Evolutionary conservation across 768 basidiomycete species (phyloP), one percentile per base, ranked within the genome.

Genomic region (Dentipellis sp.): DNA sequence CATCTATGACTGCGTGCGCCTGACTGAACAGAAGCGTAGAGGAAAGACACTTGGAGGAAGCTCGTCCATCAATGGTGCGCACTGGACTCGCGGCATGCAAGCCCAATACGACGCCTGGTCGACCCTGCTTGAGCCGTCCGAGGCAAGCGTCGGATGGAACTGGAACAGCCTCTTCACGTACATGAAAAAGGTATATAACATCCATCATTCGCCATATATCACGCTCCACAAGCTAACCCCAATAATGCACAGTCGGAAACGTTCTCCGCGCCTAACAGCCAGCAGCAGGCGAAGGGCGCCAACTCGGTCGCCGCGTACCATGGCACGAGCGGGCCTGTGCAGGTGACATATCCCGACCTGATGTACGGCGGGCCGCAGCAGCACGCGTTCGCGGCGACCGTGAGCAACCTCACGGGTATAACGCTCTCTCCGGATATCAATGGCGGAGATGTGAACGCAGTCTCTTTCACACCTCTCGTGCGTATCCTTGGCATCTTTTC

Each of bases 351-450:
- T 60, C 78, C 75, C 16, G 76, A 74, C 63, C 64, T 59, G 3
- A 82, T 82, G 76, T 82, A 78, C 58, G 78, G 80, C 10, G 81
- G 79, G 2, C 78, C 79, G 5, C 77, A 80, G 48, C 80, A 82
- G 58, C 56, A 66, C 2, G 71, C 64, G n/a, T 83, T 82, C 62
- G 66, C 78, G 17, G 19, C 8, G 72, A 77, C 62, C 76, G 19
- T 45, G n/a, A 45, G n/a, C n/a, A 45, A 45, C 42, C 42, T 45
- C 9, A 45, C 42, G 42, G 42, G 42, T 14, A 45, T 45, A 11
- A 45, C n/a, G 42, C 42, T 17, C 42, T 45, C 19, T n/a, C 42
- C 42, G 14, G 42, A 45, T 10, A 9, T 45, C 42, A 45, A 45
- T 17, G 42, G 42, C n/a, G 42, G 42, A 45, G 42, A 45, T 19